Base-by-base conservation (phyloP, 2,329 filamentous ascomycete species). In the Hymenoscyphus salicellus region DNA sequence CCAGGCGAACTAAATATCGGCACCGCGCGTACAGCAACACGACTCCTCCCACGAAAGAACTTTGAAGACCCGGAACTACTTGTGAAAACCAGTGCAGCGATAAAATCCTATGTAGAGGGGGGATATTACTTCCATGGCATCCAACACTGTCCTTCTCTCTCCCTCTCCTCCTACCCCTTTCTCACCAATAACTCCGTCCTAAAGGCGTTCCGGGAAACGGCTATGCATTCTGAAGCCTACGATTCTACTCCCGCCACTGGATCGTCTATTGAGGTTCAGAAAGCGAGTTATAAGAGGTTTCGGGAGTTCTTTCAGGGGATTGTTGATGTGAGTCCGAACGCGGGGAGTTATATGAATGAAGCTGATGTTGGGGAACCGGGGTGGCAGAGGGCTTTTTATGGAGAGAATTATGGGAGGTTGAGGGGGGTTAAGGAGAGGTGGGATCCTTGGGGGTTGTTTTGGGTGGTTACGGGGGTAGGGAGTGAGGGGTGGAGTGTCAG, bases 261-360 rank as follows among this genome's bases (percentile, higher is more conserved):
- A 1, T 8, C 46, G 14, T 3, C 2, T 26, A 58, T 38, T 8
- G 1, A 75, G 78, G 0, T 80, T 79, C 26, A 78, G 82, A 60
- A 75, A 83, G 3, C 72, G 76, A 5, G 76, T 83, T 8, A 81
- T 82, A 0, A 70, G 75, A 0, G 58, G 8, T 58, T 43, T 36
- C 14, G 57, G 38, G 20, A 17, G n/a, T 49, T 41, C 16, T 26
- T 67, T 52, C 16, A 63, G 67, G 63, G 55, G 63, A 23, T 66
- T 30, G 49, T 67, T 4, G 59, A 41, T n/a, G 62, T 66, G 3
- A 60, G 64, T 3, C 63, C 63, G 0, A 75, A 74, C 0, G 73
- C 75, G 8, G 80, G 78, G 4, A 75, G 77, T 2, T 83, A 83
- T 72, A 76, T 81, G 76, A 83, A 82, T 68, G 82, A 85, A 73